phyloP scores from a whole-genome alignment of 768 basidiomycete species.

The Mycena rosella region DNA sequence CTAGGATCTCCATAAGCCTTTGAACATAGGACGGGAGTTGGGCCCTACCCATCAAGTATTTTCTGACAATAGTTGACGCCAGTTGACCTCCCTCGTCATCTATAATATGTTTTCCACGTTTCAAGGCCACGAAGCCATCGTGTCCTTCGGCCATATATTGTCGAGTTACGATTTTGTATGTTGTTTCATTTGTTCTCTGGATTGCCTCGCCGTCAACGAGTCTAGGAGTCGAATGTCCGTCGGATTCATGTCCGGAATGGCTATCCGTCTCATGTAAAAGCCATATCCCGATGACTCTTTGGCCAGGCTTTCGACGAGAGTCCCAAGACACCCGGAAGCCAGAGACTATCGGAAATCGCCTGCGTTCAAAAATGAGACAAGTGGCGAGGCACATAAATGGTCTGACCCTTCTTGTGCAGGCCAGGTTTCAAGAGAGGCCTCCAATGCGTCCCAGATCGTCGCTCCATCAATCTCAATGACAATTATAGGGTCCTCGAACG shows the following conservation, averaged over 20 bases:
- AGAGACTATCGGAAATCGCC: constrained; percentile 90
- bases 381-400: neutral
- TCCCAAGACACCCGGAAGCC: constrained; percentile 92
- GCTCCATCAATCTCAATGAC: constrained; percentile 86
- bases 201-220: constrained; percentile 67
- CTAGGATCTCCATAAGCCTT: constrained; percentile 50
- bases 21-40: neutral
- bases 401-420: constrained; percentile 91
- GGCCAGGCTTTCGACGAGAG: constrained; percentile 75
- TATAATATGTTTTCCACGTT: constrained; percentile 74
- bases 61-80: constrained; percentile 81
- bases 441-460: constrained; percentile 84
- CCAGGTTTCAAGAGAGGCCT: constrained; percentile 79
- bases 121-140: constrained; percentile 82
- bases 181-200: constrained; percentile 64
- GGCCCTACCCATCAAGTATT: constrained; percentile 81
- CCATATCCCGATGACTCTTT: constrained; percentile 83
- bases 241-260: constrained; percentile 39
- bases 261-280: constrained; percentile 58
- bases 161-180: constrained; percentile 86
- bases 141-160: constrained; percentile 89
- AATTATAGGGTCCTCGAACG: constrained; percentile 88
- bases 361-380: constrained; percentile 44
- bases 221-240: constrained; percentile 44
- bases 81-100: constrained; percentile 88